Evolutionary conservation across 2,329 filamentous ascomycete species (phyloP).

Genomic region (Hymenoscyphus infarciens): DNA sequence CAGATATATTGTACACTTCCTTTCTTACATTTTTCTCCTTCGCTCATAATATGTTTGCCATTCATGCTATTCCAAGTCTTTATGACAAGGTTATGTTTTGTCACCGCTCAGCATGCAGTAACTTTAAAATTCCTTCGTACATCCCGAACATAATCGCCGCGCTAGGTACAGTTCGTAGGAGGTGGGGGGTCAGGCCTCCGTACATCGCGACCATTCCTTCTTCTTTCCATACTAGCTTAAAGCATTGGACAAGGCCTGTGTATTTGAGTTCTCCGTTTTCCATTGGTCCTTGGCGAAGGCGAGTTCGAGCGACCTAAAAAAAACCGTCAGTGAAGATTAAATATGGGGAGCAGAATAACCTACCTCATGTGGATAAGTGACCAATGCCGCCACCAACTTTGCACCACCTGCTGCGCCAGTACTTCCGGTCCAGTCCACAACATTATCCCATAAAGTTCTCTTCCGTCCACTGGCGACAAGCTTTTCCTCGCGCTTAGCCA

Average conservation of each 20-base stretch:
- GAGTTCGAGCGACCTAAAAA: conserved; percentile 69
- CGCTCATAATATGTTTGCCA: neutral
- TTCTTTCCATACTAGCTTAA: conserved; percentile 81
- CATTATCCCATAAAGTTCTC: conserved; percentile 68
- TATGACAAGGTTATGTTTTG: neutral
- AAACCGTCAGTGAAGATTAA: conserved; percentile 11
- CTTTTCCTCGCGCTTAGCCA: conserved; percentile 61
- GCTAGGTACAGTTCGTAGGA: conserved; percentile 85
- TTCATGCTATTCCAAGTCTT: neutral
- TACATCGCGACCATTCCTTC: conserved; percentile 85
- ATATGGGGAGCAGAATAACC: conserved; percentile 26
- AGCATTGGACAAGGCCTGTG: conserved; percentile 83
- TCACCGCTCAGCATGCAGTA: conserved; percentile 31
- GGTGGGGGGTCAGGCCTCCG: conserved; percentile 85
- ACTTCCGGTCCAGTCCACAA: conserved; percentile 75
- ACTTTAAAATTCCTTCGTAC: conserved; percentile 45
- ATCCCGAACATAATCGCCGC: conserved; percentile 97
- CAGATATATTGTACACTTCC: conserved; percentile 3
- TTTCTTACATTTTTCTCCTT: neutral
- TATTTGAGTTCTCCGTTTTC: conserved; percentile 74
- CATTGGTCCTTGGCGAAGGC: conserved; percentile 79
- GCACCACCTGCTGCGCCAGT: conserved; percentile 75
- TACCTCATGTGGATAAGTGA: conserved; percentile 92
- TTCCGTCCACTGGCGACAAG: conserved; percentile 56
- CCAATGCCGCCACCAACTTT: conserved; percentile 78